These are phyloP conservation scores for Eucalyptus erythrocorys DNA, from an alignment of 345 rosid genomes.

Conservation along the genomic window DNA sequence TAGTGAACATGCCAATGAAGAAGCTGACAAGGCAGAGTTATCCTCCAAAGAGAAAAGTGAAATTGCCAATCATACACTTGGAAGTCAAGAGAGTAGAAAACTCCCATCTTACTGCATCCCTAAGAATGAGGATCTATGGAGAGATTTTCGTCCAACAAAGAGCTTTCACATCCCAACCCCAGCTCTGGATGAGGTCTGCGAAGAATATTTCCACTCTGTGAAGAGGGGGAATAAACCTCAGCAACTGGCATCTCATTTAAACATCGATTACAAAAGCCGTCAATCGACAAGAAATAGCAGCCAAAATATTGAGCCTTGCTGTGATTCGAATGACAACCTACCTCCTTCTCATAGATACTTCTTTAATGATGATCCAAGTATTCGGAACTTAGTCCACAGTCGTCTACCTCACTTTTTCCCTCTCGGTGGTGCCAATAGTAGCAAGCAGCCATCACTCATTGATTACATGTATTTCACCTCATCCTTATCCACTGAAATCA, in stretches of 20 bases:
- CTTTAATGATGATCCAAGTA: conserved; percentile 65
- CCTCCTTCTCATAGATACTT: conserved; percentile 75
- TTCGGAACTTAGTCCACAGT: conserved; percentile 33
- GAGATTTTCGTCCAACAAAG: conserved; percentile 39
- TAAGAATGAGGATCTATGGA: conserved; percentile 48
- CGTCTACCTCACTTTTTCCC: conserved; percentile 74
- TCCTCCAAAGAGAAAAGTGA: conserved; percentile 5
- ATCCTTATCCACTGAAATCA: background rate
- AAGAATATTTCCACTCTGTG: conserved; percentile 59
- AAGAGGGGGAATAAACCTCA: conserved; percentile 17
- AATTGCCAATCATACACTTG: background rate
- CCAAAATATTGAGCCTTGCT: conserved; percentile 12
- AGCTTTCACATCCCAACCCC: conserved; percentile 49
- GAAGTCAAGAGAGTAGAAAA: conserved; percentile 21
- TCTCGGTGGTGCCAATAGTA: conserved; percentile 18
- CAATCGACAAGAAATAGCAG: background rate
- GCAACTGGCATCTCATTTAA: conserved; percentile 3
- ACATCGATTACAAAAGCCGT: background rate
- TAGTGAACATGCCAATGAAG: conserved; percentile 7
- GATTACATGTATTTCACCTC: conserved; percentile 48
- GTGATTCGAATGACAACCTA: conserved; percentile 21
- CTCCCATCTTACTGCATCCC: background rate
- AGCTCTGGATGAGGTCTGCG: conserved; percentile 66
- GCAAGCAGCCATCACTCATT: conserved; percentile 24
- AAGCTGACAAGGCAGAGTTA: conserved; percentile 7